Base-by-base conservation (phyloP, 1,284 basidiomycete species). In the Sanghuangporus baumii region DNA sequence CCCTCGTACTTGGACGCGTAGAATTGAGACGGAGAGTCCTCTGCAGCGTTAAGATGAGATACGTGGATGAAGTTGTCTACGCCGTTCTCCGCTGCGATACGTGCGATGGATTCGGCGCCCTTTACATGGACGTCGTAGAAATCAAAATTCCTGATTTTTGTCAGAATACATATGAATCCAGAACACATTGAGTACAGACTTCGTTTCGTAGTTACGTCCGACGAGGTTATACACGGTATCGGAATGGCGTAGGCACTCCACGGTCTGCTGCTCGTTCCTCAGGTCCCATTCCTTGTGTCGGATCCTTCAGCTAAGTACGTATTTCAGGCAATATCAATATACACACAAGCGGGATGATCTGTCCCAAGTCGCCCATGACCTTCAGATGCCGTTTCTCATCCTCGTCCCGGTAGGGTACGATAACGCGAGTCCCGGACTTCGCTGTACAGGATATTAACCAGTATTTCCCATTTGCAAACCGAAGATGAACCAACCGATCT, bases 201-300 rank as follows among this genome's bases (percentile, higher is more conserved):
- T 94, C 63, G 94, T 99, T 79, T 94, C 91, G 74, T 89, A 95
- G 73, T 96, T 89, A 65, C 94, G 81, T 34, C 94, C 94, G 59
- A 89, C 86, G 61, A 96, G 84, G 79, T 96, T 97, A 81, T 94
- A 96, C n/a, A 98, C 97, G 5, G 91, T 92, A 74, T 99, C 94
- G 37, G 97, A 99, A 77, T 98, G 94, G 69, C 93, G 85, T 69
- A 99, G 74, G 75, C 94, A 97, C 75, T 98, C 96, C 62, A 88
- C 91, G 70, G 96, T 98, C 74, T 96, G 94, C 62, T 88, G 81
- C 66, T 93, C 89, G 71, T 91, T 88, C 62, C 92, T 83, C 36
- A 96, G 80, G 73, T 97, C 93, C 92, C 94, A 98, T 84, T 98
- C 97, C 93, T 96, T 67, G 11, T 6, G 26, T 46, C 56, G 62